phyloP scores from a whole-genome alignment of 176 grass and related monocot genomes.

The Triticum aestivum region DNA sequence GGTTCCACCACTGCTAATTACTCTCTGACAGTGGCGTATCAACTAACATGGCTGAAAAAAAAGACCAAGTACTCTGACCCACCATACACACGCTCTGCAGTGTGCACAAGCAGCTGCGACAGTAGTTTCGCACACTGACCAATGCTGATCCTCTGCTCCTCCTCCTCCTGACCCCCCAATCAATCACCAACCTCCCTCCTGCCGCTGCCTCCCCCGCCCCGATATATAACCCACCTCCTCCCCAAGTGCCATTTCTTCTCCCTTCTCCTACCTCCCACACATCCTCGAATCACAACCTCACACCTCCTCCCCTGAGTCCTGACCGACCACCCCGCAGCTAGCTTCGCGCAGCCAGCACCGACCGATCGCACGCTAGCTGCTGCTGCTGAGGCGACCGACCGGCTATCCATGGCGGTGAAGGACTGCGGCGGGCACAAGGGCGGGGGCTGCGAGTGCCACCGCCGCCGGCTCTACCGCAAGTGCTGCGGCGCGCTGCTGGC shows the following conservation, averaged over 20 bases:
- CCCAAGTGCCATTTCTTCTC: neutral
- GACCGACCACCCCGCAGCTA: too few relatives aligned
- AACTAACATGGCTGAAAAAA: too few relatives aligned
- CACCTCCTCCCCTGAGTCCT: too few relatives aligned
- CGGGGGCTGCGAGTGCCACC: constrained; percentile 30
- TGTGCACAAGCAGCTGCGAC: too few relatives aligned
- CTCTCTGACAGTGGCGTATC: too few relatives aligned
- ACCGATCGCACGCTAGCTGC: neutral
- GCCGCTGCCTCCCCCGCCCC: neutral
- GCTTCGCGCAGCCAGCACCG: neutral
- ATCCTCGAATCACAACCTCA: neutral
- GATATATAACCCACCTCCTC: constrained; percentile 24
- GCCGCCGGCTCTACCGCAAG: neutral
- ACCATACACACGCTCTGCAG: too few relatives aligned
- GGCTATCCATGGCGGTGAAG: constrained; percentile 31
- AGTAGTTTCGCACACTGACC: neutral
- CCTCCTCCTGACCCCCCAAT: neutral
- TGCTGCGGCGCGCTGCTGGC: neutral
- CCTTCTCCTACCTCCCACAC: neutral
- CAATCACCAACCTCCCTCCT: neutral
- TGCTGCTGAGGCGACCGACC: neutral
- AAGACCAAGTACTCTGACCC: too few relatives aligned
- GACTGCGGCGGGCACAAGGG: constrained; percentile 53
- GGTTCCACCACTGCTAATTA: too few relatives aligned
- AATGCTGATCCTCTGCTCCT: constrained; percentile 21